Evolutionary conservation across 345 rosid genomes (phyloP).

Genomic region (Syzygium aromaticum): DNA sequence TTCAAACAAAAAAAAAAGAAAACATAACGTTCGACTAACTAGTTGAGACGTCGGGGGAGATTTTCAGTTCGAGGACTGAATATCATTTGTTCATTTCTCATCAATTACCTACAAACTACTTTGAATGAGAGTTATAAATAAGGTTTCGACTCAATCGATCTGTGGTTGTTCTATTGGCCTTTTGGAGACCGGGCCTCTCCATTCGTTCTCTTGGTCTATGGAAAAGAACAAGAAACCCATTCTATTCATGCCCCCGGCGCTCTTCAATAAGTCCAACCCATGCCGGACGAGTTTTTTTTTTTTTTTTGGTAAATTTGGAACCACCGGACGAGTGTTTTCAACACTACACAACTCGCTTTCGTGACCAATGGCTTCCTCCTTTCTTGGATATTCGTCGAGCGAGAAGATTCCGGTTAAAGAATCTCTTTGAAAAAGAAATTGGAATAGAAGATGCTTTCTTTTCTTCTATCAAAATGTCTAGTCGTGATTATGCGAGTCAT

Average conservation of each 20-base stretch:
- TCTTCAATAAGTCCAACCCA: background rate
- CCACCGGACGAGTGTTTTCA: no score
- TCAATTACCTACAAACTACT: background rate
- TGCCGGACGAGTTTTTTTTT: background rate
- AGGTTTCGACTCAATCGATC: background rate
- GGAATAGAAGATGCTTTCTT: background rate
- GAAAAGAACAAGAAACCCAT: background rate
- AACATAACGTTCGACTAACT: background rate
- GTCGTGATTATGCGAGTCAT: background rate
- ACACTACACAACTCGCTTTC: background rate
- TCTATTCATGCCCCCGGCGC: background rate
- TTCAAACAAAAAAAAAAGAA: background rate
- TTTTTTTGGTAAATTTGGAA: no score
- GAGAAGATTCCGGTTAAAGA: background rate
- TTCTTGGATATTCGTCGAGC: background rate
- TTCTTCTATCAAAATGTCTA: background rate
- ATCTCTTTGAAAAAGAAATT: background rate
- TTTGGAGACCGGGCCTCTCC: background rate
- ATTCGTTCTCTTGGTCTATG: background rate
- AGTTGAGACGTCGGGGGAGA: background rate
- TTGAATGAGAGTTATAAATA: background rate
- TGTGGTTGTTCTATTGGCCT: background rate
- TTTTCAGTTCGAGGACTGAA: background rate
- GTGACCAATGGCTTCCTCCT: background rate
- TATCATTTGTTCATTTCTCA: background rate